Evolutionary conservation across 176 grass and related monocot species (phyloP).

Genomic region (Oryza longistaminata): DNA sequence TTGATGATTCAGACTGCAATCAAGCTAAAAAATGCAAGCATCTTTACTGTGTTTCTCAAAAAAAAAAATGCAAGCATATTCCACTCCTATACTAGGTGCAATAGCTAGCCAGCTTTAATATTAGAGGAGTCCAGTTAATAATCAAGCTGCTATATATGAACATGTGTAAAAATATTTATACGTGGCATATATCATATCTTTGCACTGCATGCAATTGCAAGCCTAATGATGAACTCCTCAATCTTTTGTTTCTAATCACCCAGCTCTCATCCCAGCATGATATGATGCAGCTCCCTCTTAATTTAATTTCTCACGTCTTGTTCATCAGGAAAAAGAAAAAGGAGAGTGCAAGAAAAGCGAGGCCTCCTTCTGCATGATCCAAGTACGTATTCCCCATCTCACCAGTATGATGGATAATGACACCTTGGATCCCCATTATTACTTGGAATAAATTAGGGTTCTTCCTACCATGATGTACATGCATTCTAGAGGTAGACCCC

Average conservation of each 20-base stretch:
- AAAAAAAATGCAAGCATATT: neutral
- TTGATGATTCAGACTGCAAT: neutral
- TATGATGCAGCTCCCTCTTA: neutral
- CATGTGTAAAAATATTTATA: neutral
- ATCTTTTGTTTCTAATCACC: neutral
- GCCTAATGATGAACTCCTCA: neutral
- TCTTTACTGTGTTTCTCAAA: too few species aligned
- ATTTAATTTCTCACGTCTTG: neutral
- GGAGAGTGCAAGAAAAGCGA: conserved; percentile 25
- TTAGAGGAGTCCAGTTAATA: neutral
- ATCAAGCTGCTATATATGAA: neutral
- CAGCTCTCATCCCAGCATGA: conserved; percentile 2
- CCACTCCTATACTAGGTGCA: neutral
- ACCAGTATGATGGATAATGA: conserved; percentile 27
- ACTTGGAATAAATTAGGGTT: neutral
- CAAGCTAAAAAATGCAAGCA: neutral
- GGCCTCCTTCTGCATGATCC: neutral
- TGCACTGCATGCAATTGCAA: neutral
- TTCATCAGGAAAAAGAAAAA: neutral
- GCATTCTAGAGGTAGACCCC: neutral
- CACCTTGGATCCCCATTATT: conserved; percentile 7
- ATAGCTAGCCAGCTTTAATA: neutral
- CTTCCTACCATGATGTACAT: conserved; percentile 3
- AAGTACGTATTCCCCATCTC: conserved; percentile 6
- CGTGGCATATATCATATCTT: neutral